Percentiles rank a stretch among this genome's conserved stretches.
Conservation (phyloP, 2,329 filamentous ascomycete genomes). For the Magnaporthiopsis poae region DNA sequence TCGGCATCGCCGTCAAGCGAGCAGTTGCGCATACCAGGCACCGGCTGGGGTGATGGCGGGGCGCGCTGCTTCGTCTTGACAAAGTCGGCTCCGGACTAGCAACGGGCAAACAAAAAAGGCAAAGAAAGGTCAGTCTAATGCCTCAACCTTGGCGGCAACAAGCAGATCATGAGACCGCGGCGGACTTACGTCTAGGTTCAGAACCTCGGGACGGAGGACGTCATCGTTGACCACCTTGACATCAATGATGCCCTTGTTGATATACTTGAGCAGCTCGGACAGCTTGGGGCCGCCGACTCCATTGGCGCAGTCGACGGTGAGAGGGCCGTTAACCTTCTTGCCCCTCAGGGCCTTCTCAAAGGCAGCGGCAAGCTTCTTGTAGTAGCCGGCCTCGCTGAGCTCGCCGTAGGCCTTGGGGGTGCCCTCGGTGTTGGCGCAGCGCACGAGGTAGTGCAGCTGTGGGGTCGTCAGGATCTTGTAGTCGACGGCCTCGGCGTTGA, state of each 20-base stretch:
- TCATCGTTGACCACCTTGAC: slow-evolving; percentile 88
- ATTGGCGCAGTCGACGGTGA: slow-evolving; percentile 92
- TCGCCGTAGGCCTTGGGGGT: slow-evolving; percentile 81
- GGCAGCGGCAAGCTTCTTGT: slow-evolving; percentile 77
- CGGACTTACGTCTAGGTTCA: slow-evolving; percentile 79
- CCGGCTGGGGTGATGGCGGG: slow-evolving; percentile 70
- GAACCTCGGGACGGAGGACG: slow-evolving; percentile 74
- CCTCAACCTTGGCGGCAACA: background rate
- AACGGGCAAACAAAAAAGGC: slow-evolving; percentile 14
- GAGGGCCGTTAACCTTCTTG: slow-evolving; percentile 59
- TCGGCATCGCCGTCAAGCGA: slow-evolving; percentile 94
- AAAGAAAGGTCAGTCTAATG: slow-evolving; percentile 8
- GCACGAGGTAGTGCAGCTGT: slow-evolving; percentile 93
- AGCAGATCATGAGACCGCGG: too few species aligned
- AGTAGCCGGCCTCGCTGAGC: slow-evolving; percentile 84
- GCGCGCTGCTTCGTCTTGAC: slow-evolving; percentile 95
- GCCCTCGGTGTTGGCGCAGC: slow-evolving; percentile 85
- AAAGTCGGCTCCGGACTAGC: slow-evolving; percentile 82
- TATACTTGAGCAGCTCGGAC: slow-evolving; percentile 70
- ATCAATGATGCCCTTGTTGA: slow-evolving; percentile 59
- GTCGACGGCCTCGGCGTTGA: slow-evolving; percentile 65
- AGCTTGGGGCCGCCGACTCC: slow-evolving; percentile 92
- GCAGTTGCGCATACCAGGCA: slow-evolving; percentile 68
- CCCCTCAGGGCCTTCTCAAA: slow-evolving; percentile 76
- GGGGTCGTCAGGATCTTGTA: slow-evolving; percentile 89